These are phyloP conservation scores for Ophiostoma montium DNA, from an alignment of 2,329 filamentous ascomycete species.

Conservation along the genomic window DNA sequence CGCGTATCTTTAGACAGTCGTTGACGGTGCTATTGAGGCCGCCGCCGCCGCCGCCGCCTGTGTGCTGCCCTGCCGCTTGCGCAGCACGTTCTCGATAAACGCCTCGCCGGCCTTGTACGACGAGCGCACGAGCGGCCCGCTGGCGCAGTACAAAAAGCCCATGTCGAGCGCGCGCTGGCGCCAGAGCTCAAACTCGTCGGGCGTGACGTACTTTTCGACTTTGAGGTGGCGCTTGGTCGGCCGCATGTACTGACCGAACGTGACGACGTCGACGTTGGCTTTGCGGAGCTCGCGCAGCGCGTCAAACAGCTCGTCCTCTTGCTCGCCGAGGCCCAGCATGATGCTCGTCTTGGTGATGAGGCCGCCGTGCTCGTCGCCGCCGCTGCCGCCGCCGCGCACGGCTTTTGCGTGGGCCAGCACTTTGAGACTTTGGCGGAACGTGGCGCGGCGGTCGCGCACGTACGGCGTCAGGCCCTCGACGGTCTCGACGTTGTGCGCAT, in stretches of 20 bases:
- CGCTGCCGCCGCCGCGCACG: conserved; percentile 40
- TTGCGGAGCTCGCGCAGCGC: conserved; percentile 66
- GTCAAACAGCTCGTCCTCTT: conserved; percentile 70
- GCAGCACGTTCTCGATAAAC: conserved; percentile 95
- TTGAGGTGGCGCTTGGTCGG: conserved; percentile 97
- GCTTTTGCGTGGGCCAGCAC: conserved; percentile 75
- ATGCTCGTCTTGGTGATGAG: conserved; percentile 98
- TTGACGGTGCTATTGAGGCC: background rate
- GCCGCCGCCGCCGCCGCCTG: background rate
- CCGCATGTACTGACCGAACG: conserved; percentile 99
- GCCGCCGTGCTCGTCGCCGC: conserved; percentile 19
- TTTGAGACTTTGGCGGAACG: conserved; percentile 68
- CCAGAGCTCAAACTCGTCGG: conserved; percentile 85
- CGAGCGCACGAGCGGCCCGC: conserved; percentile 80
- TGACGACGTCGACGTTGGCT: conserved; percentile 80
- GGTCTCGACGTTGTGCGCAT: conserved; percentile 94
- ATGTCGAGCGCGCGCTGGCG: conserved; percentile 77
- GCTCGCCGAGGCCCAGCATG: conserved; percentile 92
- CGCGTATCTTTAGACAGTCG: too few relatives aligned
- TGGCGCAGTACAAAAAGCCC: conserved; percentile 94
- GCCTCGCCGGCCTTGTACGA: conserved; percentile 97
- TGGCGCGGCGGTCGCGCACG: conserved; percentile 79
- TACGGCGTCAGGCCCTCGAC: conserved; percentile 80
- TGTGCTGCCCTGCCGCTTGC: conserved; percentile 50
- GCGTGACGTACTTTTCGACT: conserved; percentile 88